These are phyloP conservation scores for Verticillium longisporum DNA, from an alignment of 2,329 filamentous ascomycete genomes.

Conservation along the genomic window DNA sequence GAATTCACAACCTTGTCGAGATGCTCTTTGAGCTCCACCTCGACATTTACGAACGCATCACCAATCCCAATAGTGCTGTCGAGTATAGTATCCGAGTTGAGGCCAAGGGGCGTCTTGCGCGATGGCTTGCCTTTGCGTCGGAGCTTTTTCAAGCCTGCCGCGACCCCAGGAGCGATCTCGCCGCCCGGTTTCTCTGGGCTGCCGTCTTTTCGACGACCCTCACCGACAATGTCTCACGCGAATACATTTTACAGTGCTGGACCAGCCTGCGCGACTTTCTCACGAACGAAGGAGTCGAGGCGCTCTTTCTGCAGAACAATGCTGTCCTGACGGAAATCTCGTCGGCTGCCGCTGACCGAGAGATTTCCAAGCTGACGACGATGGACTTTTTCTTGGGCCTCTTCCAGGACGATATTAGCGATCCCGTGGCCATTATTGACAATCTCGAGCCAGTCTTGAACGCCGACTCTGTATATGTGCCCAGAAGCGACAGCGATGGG, in stretches of 20 bases:
- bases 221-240: conserved; percentile 43
- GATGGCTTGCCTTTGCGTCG: conserved; percentile 46
- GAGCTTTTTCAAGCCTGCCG: conserved; percentile 26
- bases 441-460: conserved; percentile 89
- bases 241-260: conserved; percentile 53
- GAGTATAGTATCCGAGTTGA: conserved; percentile 40
- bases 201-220: conserved; percentile 47
- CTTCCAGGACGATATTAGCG: conserved; percentile 74
- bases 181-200: conserved; percentile 51
- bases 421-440: conserved; percentile 82
- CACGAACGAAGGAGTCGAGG: conserved; percentile 27
- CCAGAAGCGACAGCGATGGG: conserved; percentile 6
- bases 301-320: conserved; percentile 72
- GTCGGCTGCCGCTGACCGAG: conserved; percentile 72
- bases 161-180: conserved; percentile 28
- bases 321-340: conserved; percentile 84
- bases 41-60: conserved; percentile 53
- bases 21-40: conserved; percentile 58
- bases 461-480: conserved; percentile 48
- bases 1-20: conserved; percentile 32
- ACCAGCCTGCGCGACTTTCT: conserved; percentile 49
- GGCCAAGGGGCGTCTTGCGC: conserved; percentile 40
- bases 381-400: conserved; percentile 94
- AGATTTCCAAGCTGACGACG: conserved; percentile 86
- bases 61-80: conserved; percentile 48